Percentiles rank a stretch among this genome's conserved stretches.
phyloP scores from a whole-genome alignment of 2,329 filamentous ascomycete species.

The Fusarium sterilihyphosum region DNA sequence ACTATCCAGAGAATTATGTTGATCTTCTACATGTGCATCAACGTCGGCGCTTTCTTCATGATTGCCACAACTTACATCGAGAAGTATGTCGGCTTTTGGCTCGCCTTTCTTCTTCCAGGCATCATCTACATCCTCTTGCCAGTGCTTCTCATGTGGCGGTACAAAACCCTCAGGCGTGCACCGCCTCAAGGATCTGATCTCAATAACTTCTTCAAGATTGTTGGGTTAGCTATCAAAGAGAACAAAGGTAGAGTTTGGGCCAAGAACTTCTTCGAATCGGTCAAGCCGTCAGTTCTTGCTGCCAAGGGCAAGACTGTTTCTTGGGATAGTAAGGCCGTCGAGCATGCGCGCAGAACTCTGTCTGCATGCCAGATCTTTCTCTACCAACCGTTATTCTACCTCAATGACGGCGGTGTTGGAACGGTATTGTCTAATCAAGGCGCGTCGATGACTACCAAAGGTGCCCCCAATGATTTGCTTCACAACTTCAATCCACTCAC shows the following conservation, averaged over 20 bases:
- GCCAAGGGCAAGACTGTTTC: neutral
- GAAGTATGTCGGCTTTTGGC: conserved; percentile 60
- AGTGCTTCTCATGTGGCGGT: conserved; percentile 27
- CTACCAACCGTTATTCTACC: neutral
- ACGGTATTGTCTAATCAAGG: neutral
- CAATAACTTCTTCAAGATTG: neutral
- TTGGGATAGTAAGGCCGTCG: neutral
- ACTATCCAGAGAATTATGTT: conserved; percentile 74
- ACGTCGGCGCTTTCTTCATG: conserved; percentile 62
- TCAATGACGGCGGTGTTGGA: neutral
- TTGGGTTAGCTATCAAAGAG: neutral
- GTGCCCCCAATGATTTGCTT: conserved; percentile 69
- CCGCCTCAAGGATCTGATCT: neutral
- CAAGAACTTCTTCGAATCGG: neutral
- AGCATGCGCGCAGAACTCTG: neutral
- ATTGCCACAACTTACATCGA: conserved; percentile 63
- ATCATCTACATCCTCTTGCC: conserved; percentile 65
- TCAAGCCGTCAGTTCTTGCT: neutral
- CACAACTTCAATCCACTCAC: conserved; percentile 67
- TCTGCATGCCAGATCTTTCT: conserved; percentile 4
- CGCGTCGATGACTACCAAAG: conserved; percentile 52
- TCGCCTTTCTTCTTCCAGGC: conserved; percentile 54
- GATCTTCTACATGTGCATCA: conserved; percentile 68
- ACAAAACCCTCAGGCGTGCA: neutral
- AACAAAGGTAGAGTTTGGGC: neutral